phyloP scores from a whole-genome alignment of 192 early-diverging fungal species.

The Coemansia sp. region DNA sequence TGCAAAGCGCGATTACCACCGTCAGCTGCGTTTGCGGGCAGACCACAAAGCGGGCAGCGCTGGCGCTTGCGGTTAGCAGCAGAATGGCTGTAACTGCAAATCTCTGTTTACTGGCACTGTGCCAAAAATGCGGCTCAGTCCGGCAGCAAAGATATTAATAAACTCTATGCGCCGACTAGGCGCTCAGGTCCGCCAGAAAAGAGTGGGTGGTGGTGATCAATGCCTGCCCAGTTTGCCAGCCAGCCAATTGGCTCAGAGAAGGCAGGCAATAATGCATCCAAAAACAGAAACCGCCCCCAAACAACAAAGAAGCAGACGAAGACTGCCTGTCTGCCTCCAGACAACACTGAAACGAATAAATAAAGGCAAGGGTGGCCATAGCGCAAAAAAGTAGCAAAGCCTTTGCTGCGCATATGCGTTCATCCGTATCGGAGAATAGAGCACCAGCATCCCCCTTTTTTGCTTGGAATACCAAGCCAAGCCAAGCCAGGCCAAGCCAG shows the following conservation, averaged over 20 bases:
- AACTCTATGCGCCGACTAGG: background rate
- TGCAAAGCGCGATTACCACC: background rate
- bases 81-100: constrained; percentile 1
- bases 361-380: constrained; percentile 8
- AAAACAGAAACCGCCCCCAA: background rate
- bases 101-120: background rate
- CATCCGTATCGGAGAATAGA: constrained; percentile 3
- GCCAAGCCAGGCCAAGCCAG: background rate
- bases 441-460: background rate
- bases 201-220: background rate
- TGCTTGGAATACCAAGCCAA: background rate
- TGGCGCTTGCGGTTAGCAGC: background rate
- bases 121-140: constrained; percentile 7
- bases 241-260: constrained; percentile 1
- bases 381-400: background rate
- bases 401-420: background rate
- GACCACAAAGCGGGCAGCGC: background rate
- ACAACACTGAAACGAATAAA: background rate
- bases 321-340: background rate
- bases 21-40: background rate
- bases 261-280: background rate
- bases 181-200: background rate
- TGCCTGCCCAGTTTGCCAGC: background rate
- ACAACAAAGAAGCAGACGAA: background rate
- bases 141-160: background rate